Evolutionary conservation across 2,329 filamentous ascomycete species (phyloP).

Genomic region (Endothia cerciana): DNA sequence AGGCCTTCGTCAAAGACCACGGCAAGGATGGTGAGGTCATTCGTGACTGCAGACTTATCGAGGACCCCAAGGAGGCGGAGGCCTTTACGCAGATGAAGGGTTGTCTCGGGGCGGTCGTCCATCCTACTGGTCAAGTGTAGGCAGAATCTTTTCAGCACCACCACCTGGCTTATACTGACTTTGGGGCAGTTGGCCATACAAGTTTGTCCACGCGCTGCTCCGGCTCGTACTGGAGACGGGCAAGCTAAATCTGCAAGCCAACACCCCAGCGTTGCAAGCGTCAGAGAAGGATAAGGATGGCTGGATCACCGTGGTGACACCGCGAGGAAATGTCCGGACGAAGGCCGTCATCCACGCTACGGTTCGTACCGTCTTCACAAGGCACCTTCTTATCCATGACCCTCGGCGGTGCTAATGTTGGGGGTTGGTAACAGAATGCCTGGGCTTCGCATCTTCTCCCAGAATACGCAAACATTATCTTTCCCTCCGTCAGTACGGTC

Average conservation of each 20-base stretch:
- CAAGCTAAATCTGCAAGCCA: conserved; percentile 35
- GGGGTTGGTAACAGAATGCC: conserved; percentile 15
- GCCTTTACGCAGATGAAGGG: conserved; percentile 39
- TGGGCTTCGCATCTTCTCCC: conserved; percentile 31
- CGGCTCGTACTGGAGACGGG: conserved; percentile 25
- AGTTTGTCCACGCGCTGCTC: conserved; percentile 29
- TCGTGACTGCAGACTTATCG: conserved; percentile 30
- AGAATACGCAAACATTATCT: conserved; percentile 27
- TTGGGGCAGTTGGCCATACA: conserved; percentile 27
- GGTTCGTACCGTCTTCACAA: conserved; percentile 3
- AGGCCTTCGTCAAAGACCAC: conserved; percentile 35
- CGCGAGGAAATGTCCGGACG: conserved; percentile 26
- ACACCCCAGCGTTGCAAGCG: conserved; percentile 34
- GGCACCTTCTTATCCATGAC: neutral
- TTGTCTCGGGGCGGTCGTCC: conserved; percentile 35
- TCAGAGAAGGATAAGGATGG: conserved; percentile 33
- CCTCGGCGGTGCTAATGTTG: neutral
- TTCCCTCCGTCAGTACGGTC: conserved; percentile 30
- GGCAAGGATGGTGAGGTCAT: conserved; percentile 37
- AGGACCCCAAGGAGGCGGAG: conserved; percentile 35
- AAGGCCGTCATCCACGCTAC: conserved; percentile 29
- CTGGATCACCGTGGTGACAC: conserved; percentile 33
- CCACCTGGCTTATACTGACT: neutral
- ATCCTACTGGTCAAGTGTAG: conserved; percentile 33
- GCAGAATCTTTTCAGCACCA: neutral